Evolutionary conservation across 2,329 filamentous ascomycete species (phyloP).

Genomic region (Aspergillus sojae): DNA sequence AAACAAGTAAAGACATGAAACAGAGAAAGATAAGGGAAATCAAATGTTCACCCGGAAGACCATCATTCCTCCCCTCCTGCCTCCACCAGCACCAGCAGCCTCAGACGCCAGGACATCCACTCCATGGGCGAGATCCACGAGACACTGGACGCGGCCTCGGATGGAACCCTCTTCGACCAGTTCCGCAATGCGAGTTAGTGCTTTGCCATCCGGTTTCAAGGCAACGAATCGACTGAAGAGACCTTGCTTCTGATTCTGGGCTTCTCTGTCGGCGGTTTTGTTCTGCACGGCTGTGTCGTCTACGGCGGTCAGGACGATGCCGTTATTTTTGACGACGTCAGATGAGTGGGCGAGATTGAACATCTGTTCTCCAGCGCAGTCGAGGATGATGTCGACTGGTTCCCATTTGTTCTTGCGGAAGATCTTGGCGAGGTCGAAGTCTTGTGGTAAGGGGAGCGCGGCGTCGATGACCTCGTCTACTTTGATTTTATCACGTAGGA

Average conservation of each 20-base stretch:
- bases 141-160: conserved; percentile 34
- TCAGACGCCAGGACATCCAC: conserved; percentile 35
- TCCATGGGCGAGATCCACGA: conserved; percentile 39
- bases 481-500: conserved; percentile 29
- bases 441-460: conserved; percentile 25
- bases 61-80: conserved; percentile 33
- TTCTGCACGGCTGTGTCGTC: conserved; percentile 31
- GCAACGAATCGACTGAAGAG: conserved; percentile 39
- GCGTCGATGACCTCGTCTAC: conserved; percentile 40
- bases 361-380: conserved; percentile 39
- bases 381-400: conserved; percentile 45
- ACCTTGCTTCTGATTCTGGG: conserved; percentile 21
- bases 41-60: conserved; percentile 35
- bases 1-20: background rate
- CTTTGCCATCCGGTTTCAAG: conserved; percentile 38
- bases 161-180: conserved; percentile 40
- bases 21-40: conserved; percentile 1
- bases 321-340: conserved; percentile 36
- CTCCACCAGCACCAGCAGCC: conserved; percentile 32
- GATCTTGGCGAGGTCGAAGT: conserved; percentile 33
- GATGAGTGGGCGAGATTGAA: conserved; percentile 38
- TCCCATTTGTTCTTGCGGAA: conserved; percentile 36
- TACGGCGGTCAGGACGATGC: conserved; percentile 38
- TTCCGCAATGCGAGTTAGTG: conserved; percentile 36
- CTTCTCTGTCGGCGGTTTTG: conserved; percentile 9